Conservation (phyloP, 371 early-diverging fungal genomes). For the Phascolomyces articulosus region DNA sequence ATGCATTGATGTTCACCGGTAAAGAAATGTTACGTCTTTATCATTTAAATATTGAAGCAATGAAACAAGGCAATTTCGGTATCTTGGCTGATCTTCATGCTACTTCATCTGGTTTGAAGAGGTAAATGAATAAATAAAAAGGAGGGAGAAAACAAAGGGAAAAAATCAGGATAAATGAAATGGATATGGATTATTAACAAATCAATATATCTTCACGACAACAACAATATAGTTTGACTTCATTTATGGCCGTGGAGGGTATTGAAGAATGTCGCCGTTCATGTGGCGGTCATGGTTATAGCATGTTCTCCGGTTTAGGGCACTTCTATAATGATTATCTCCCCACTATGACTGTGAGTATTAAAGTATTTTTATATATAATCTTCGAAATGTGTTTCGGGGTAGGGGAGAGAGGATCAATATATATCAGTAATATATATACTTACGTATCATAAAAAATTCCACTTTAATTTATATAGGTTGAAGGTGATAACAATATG, state of each 20-base stretch:
- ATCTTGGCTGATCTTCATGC: slow-evolving; percentile 85
- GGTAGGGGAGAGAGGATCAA: no score
- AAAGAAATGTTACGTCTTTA: slow-evolving; percentile 66
- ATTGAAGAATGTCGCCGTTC: slow-evolving; percentile 77
- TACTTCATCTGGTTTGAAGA: slow-evolving; percentile 83
- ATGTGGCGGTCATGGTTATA: slow-evolving; percentile 87
- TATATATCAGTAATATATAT: no score
- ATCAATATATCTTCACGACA: no score
- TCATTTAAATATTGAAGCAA: slow-evolving; percentile 54
- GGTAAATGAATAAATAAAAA: neutral
- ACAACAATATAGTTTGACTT: slow-evolving; percentile 66
- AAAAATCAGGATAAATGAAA: no score
- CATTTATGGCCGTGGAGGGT: slow-evolving; percentile 69
- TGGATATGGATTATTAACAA: no score
- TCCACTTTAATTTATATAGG: slow-evolving; percentile 18
- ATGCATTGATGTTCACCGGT: slow-evolving; percentile 73
- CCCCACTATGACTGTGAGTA: slow-evolving; percentile 60
- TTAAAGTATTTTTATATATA: no score
- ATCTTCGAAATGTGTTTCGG: no score
- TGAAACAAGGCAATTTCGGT: slow-evolving; percentile 53
- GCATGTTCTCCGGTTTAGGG: slow-evolving; percentile 74
- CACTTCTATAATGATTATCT: slow-evolving; percentile 66
- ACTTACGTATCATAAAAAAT: no score
- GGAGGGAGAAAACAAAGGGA: no score
- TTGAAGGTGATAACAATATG: slow-evolving; percentile 82